Base-by-base conservation (phyloP, 345 rosid species). In the Salix arbutifolia region DNA sequence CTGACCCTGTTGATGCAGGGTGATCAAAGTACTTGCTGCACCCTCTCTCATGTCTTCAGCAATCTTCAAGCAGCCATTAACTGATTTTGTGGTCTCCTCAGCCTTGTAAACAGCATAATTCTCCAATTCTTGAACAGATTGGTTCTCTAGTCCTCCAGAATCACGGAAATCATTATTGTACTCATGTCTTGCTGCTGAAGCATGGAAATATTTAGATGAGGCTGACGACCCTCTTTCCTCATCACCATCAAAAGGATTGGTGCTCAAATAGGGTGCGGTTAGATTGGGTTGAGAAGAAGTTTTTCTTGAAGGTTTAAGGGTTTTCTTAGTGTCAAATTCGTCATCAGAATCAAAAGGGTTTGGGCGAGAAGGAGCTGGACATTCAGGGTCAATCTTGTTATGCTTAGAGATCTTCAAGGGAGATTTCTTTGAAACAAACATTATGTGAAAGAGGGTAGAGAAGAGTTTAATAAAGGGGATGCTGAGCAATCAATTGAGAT, bases 271-370 rank as follows among this genome's bases (percentile, higher is more conserved):
- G 21, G 83, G 74, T 38, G 83, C 28, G 74, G 82, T 82, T 68
- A 87, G 77, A n/a, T 73, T 76, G 14, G 93, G 88, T 72, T 92
- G 94, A 14, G 93, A 90, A 70, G 97, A 76, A 65, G 88, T 80
- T 72, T 86, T 89, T 62, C 86, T 88, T 0, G 94, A 67, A 16
- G 88, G 65, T 76, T 89, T 88, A 62, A 87, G 86, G 14, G 87
- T 81, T 48, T 78, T 81, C 84, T 78, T 88, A 52, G 72, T 78
- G 56, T 92, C 94, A 31, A 79, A 76, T 60, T 86, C 94, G 42
- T 92, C 91, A 65, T 91, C 93, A 30, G 97, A 91, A 86, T 87
- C 94, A 71, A 96, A 96, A 3, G 97, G 99, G 86, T 93, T 93
- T 13, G 92, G 71, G 40, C 72, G 76, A 56, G 92, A 85, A 80